Conservation (phyloP, 345 rosid species). For the Gossypium australe region DNA sequence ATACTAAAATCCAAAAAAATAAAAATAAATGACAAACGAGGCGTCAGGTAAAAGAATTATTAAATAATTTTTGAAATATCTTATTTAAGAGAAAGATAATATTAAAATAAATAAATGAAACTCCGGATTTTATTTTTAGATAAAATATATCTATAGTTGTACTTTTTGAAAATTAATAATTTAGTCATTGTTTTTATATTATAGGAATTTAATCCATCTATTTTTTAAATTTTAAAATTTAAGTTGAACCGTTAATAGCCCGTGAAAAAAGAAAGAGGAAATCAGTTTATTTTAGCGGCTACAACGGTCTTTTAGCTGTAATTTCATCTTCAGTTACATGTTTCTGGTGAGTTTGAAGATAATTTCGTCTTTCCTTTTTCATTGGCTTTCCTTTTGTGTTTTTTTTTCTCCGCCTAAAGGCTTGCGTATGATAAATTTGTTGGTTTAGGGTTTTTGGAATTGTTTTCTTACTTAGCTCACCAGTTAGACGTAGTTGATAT, state of each 20-base stretch:
- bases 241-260: no score
- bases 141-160: no score
- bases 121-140: no score
- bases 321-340: background rate
- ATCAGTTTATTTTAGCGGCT: background rate
- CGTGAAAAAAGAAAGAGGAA: background rate
- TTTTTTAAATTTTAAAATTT: no score
- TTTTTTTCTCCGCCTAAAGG: background rate
- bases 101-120: no score
- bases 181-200: no score
- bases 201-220: rapidly evolving
- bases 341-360: background rate
- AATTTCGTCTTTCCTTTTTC: background rate
- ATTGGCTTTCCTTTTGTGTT: background rate
- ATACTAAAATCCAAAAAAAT: no score
- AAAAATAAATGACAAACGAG: no score
- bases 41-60: no score
- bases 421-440: background rate
- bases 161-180: no score
- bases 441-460: constrained; percentile 7
- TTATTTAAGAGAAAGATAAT: no score
- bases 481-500: background rate
- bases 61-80: no score
- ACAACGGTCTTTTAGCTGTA: background rate
- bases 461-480: background rate